These are phyloP conservation scores for Rhizophora mangle DNA, from an alignment of 345 rosid species.

Conservation along the genomic window DNA sequence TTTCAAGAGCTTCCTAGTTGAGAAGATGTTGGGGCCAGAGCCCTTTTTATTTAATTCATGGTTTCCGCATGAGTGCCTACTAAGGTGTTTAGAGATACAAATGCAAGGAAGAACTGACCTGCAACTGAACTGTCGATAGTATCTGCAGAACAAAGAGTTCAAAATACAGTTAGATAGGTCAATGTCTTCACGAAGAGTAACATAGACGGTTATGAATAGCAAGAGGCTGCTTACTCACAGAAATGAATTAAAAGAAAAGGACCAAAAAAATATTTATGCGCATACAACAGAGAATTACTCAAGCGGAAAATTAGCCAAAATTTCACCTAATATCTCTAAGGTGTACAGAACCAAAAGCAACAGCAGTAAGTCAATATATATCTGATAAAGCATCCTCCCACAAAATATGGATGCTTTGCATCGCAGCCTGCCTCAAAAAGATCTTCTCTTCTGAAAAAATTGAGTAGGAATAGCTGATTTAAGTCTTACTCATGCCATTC, in stretches of 20 bases:
- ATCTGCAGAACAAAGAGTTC: conserved; percentile 24
- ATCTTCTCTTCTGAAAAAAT: too few relatives aligned
- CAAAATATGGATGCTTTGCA: too few relatives aligned
- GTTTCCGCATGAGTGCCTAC: background rate
- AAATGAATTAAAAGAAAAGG: background rate
- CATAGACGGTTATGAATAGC: background rate
- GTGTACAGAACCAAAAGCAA: background rate
- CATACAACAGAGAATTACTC: too few relatives aligned
- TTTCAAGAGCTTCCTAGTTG: background rate
- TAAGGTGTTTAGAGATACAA: background rate
- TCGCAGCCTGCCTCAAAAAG: too few relatives aligned
- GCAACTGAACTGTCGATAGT: conserved; percentile 21
- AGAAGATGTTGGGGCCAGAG: too few relatives aligned
- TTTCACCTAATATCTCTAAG: background rate
- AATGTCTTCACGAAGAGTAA: background rate
- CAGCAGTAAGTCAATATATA: conserved; percentile 1
- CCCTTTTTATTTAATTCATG: background rate
- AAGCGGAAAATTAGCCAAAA: background rate
- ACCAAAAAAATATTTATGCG: background rate
- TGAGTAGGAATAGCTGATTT: too few relatives aligned
- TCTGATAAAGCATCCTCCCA: background rate
- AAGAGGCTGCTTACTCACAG: background rate
- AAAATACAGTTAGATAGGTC: background rate
- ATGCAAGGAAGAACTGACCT: conserved; percentile 25
- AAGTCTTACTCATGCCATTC: too few relatives aligned